Base-by-base conservation (phyloP, 2,329 filamentous ascomycete genomes). In the Arthrobotrys iridis region DNA sequence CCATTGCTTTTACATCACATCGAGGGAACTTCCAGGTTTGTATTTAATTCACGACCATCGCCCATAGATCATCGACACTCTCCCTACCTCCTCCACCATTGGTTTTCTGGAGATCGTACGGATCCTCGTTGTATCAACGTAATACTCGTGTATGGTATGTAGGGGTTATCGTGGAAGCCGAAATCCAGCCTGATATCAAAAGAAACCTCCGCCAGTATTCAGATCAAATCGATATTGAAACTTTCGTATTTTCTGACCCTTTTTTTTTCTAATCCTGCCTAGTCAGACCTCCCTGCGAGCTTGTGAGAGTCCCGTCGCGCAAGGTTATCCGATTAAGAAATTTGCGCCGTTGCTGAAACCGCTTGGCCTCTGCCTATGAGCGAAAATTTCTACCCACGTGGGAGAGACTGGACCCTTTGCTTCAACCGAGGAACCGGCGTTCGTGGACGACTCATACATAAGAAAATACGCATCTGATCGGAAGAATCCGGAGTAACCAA, bases 1-100 rank as follows among this genome's bases (percentile, higher is more conserved):
- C n/a, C 18, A 55, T 70, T 35, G 55, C 50, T 59, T 50, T 59
- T 65, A 70, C 62, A 70, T 55, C 26, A 15, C 28, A n/a, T 55
- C 50, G 5, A n/a, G 8, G 50, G 1, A 11, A 30, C 11, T 55
- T 52, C 35, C 28, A 24, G 50, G 50, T 37, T 37, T 24, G 50
- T 55, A 5, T 4, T 7, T 15, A 5, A n/a, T 33, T 33, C 4
- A 10, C 35, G 11, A 4, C 10, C n/a, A 40, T 40, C 35, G n/a
- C n/a, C n/a, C n/a, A 15, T 40, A 40, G 35, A 40, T 13, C 5
- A n/a, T 55, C 4, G n/a, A n/a, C n/a, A 22, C 6, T 26, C 15
- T 55, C 30, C 26, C 4, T 37, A 28, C 30, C 24, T 4, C 7
- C 37, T 15, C 6, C 1, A 22, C 3, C 30, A 7, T 13, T 55